phyloP scores from a whole-genome alignment of 1,284 basidiomycete genomes.

The Athelia sp. region DNA sequence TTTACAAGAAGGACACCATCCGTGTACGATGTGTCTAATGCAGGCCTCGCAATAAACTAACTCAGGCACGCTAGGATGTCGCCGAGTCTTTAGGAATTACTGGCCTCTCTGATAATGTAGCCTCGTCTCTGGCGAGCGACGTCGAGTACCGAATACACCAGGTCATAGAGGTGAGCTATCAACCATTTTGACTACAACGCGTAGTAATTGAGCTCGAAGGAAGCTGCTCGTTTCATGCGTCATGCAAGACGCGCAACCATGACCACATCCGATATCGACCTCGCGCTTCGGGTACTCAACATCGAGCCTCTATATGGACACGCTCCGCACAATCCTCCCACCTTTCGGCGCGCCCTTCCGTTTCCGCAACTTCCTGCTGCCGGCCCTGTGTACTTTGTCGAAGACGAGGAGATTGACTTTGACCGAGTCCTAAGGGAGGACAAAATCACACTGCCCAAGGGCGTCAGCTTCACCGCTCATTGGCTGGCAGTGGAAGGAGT shows the following conservation, averaged over 20 bases:
- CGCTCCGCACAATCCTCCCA: constrained; percentile 61
- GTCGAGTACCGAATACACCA: constrained; percentile 96
- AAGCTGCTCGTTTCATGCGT: constrained; percentile 95
- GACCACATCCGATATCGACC: constrained; percentile 88
- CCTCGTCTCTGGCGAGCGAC: constrained; percentile 87
- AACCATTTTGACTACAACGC: background rate
- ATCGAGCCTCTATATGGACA: constrained; percentile 91
- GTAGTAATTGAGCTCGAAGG: constrained; percentile 41
- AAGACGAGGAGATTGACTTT: constrained; percentile 98
- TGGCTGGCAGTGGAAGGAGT: constrained; percentile 99
- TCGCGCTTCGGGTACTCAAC: constrained; percentile 90
- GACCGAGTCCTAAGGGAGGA: constrained; percentile 83
- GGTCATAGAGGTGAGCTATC: constrained; percentile 70
- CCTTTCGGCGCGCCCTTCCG: constrained; percentile 70
- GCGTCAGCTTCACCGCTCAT: constrained; percentile 83
- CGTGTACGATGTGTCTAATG: constrained; percentile 36
- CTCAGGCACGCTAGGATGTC: constrained; percentile 62
- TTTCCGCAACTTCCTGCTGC: constrained; percentile 55
- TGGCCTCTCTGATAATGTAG: constrained; percentile 77
- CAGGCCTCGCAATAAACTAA: constrained; percentile 9
- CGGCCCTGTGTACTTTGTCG: constrained; percentile 83
- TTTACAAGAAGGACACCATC: constrained; percentile 63
- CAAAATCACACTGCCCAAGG: constrained; percentile 73
- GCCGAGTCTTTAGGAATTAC: constrained; percentile 86
- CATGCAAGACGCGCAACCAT: constrained; percentile 87